Conservation (phyloP, 495 filamentous ascomycete genomes). For the Immersiella caudata region DNA sequence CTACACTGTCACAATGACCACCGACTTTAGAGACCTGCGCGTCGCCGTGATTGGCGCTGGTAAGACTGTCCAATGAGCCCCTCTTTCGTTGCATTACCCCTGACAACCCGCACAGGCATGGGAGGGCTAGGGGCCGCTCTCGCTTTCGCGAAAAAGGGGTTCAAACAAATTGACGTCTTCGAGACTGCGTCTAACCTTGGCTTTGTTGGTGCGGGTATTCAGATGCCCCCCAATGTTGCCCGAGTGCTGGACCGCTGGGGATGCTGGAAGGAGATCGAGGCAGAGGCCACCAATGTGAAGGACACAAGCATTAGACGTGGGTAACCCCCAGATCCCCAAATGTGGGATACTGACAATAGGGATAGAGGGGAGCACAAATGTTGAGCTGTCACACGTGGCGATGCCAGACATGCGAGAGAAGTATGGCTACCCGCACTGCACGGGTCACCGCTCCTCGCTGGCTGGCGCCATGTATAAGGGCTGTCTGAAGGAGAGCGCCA, state of each 20-base stretch:
- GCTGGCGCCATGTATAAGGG: slow-evolving; percentile 68
- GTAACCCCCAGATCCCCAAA: neutral
- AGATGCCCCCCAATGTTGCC: slow-evolving; percentile 79
- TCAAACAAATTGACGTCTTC: slow-evolving; percentile 71
- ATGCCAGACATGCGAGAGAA: slow-evolving; percentile 66
- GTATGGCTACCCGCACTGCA: slow-evolving; percentile 77
- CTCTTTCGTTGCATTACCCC: neutral
- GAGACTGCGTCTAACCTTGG: slow-evolving; percentile 74
- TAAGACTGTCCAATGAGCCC: slow-evolving; percentile 24
- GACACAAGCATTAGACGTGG: slow-evolving; percentile 49
- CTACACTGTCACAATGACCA: slow-evolving; percentile 31
- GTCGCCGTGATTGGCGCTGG: slow-evolving; percentile 51
- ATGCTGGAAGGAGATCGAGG: slow-evolving; percentile 67
- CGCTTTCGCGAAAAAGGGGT: slow-evolving; percentile 72
- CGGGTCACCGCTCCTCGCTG: slow-evolving; percentile 74
- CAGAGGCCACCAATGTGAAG: slow-evolving; percentile 57
- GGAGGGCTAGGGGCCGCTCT: slow-evolving; percentile 73
- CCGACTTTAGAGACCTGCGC: slow-evolving; percentile 44
- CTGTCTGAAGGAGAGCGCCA: slow-evolving; percentile 63
- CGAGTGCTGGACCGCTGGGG: slow-evolving; percentile 71
- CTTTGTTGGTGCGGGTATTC: slow-evolving; percentile 82
- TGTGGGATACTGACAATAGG: slow-evolving; percentile 19
- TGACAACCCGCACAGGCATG: slow-evolving; percentile 59
- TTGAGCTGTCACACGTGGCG: slow-evolving; percentile 69
- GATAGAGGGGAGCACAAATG: slow-evolving; percentile 66